phyloP scores from a whole-genome alignment of 495 filamentous ascomycete genomes.

The Amphirosellinia nigrospora region DNA sequence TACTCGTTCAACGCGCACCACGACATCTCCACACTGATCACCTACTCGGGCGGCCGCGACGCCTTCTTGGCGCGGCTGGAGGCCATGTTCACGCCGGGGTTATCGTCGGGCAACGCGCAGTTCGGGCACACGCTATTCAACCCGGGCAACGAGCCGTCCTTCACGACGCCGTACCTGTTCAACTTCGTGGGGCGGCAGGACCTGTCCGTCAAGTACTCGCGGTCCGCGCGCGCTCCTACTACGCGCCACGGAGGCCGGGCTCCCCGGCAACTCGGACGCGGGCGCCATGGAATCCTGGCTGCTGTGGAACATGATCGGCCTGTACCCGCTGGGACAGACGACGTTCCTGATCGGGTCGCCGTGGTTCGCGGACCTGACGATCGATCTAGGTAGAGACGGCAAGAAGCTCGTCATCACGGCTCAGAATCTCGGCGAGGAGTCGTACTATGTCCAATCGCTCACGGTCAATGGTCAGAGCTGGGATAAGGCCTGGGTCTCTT shows the following conservation, averaged over 20 bases:
- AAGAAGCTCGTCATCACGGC: slow-evolving; percentile 63
- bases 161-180: slow-evolving; percentile 74
- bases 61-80: slow-evolving; percentile 69
- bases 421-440: slow-evolving; percentile 51
- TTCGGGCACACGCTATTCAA: slow-evolving; percentile 68
- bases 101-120: slow-evolving; percentile 53
- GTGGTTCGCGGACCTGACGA: slow-evolving; percentile 64
- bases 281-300: slow-evolving; percentile 75
- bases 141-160: slow-evolving; percentile 72
- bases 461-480: slow-evolving; percentile 57
- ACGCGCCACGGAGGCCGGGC: slow-evolving; percentile 55
- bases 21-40: slow-evolving; percentile 66
- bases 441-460: slow-evolving; percentile 62
- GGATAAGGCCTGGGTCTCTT: slow-evolving; percentile 66
- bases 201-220: slow-evolving; percentile 60
- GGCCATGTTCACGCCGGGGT: slow-evolving; percentile 62
- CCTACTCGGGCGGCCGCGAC: slow-evolving; percentile 61
- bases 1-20: slow-evolving; percentile 74
- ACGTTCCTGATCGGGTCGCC: slow-evolving; percentile 69
- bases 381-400: slow-evolving; percentile 56
- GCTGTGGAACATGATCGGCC: slow-evolving; percentile 72
- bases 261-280: slow-evolving; percentile 73
- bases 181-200: slow-evolving; percentile 70
- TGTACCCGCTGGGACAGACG: slow-evolving; percentile 70
- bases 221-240: slow-evolving; percentile 63